Conservation (phyloP, 164 flowering plant genomes). For the Aristolochia contorta region DNA sequence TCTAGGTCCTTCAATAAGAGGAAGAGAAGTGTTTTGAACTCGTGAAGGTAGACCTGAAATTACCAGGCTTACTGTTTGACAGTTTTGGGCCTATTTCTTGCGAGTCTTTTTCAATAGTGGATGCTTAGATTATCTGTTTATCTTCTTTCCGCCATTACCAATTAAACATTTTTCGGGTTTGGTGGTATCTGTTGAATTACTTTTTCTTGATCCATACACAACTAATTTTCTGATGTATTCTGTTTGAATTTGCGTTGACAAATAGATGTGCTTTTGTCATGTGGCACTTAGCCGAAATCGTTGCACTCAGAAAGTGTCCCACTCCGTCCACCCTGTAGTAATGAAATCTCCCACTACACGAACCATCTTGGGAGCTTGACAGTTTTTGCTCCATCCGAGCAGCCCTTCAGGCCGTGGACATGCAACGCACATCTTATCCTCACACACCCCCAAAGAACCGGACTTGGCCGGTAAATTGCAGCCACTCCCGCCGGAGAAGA, state of each 20-base stretch:
- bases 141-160: too few relatives aligned
- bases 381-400: constrained; percentile 19
- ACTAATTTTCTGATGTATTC: too few relatives aligned
- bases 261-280: too few relatives aligned
- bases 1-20: constrained; percentile 9
- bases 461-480: constrained; percentile 25
- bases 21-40: neutral
- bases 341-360: neutral
- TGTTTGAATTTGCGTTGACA: too few relatives aligned
- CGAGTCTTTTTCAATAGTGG: too few relatives aligned
- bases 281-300: too few relatives aligned
- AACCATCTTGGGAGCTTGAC: constrained; percentile 7
- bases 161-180: too few relatives aligned
- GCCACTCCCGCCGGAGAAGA: constrained; percentile 13
- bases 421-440: constrained; percentile 19
- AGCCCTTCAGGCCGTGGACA: constrained; percentile 21
- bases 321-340: neutral
- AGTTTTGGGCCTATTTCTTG: neutral
- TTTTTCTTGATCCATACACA: too few relatives aligned
- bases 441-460: constrained; percentile 28
- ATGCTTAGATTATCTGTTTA: too few relatives aligned
- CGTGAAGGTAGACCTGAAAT: neutral
- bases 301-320: neutral
- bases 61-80: neutral
- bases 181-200: too few relatives aligned